Evolutionary conservation across 2,329 filamentous ascomycete genomes (phyloP).

Genomic region (Neonectria faginata): DNA sequence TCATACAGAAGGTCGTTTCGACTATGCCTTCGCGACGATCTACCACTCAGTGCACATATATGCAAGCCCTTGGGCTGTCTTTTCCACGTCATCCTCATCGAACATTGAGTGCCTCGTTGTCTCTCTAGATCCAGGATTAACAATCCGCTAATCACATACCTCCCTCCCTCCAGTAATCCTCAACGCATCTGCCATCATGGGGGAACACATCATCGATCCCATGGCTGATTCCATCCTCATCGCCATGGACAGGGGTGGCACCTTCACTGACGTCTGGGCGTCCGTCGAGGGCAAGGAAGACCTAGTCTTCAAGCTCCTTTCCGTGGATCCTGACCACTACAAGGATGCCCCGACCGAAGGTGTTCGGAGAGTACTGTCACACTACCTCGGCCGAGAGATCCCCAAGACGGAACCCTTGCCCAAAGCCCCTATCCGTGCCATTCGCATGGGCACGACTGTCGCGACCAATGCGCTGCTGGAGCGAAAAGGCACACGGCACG

Average conservation of each 20-base stretch:
- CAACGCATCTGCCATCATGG: not conserved
- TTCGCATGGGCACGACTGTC: constrained; percentile 82
- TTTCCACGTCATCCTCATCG: not conserved
- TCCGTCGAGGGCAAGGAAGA: constrained; percentile 25
- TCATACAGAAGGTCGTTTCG: constrained; percentile 23
- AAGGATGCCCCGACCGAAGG: constrained; percentile 76
- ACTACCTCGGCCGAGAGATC: constrained; percentile 32
- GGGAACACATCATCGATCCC: constrained; percentile 3
- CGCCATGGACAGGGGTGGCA: constrained; percentile 27
- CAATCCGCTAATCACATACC: not conserved
- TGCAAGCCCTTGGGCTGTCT: not conserved
- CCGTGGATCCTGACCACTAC: constrained; percentile 76
- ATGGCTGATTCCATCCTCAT: constrained; percentile 20
- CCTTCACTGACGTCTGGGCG: constrained; percentile 30
- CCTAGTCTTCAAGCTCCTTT: constrained; percentile 27
- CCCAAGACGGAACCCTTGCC: constrained; percentile 49
- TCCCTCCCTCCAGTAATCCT: not conserved
- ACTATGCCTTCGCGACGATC: not conserved
- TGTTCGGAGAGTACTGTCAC: constrained; percentile 23
- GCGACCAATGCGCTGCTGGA: constrained; percentile 77
- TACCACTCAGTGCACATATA: not conserved
- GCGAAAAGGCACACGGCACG: constrained; percentile 76
- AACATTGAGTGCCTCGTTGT: not conserved
- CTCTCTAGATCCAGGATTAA: not conserved
- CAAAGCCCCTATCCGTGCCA: constrained; percentile 64